phyloP scores from a whole-genome alignment of 768 basidiomycete genomes.

The Mycena polygramma region DNA sequence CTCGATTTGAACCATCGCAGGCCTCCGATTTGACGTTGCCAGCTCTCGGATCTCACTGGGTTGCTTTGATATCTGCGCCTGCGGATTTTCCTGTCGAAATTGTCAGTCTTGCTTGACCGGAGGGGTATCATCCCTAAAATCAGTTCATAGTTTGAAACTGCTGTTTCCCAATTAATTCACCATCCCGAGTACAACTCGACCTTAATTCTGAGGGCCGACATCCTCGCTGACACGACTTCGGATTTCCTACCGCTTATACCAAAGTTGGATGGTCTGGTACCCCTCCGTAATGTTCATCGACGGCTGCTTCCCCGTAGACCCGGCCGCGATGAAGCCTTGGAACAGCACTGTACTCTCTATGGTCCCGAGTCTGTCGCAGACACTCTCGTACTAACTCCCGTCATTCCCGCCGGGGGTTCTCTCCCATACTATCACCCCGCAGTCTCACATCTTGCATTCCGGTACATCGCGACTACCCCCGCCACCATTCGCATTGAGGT shows the following conservation, averaged over 20 bases:
- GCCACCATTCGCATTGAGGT: slow-evolving; percentile 69
- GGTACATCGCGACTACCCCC: slow-evolving; percentile 61
- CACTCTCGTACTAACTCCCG: slow-evolving; percentile 71
- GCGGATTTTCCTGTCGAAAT: slow-evolving; percentile 52
- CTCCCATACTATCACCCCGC: slow-evolving; percentile 94
- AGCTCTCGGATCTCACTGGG: slow-evolving; percentile 25
- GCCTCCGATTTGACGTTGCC: slow-evolving; percentile 12
- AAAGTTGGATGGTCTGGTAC: slow-evolving; percentile 49
- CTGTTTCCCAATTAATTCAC: slow-evolving; percentile 78
- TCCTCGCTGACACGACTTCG: slow-evolving; percentile 55
- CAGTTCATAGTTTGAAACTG: slow-evolving; percentile 74
- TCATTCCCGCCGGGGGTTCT: slow-evolving; percentile 55
- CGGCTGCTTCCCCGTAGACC: slow-evolving; percentile 84
- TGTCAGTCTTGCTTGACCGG: slow-evolving; percentile 42
- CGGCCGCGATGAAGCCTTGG: slow-evolving; percentile 76
- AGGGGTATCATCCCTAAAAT: slow-evolving; percentile 18
- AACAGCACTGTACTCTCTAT: slow-evolving; percentile 87
- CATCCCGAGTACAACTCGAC: slow-evolving; percentile 96
- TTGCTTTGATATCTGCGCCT: slow-evolving; percentile 49
- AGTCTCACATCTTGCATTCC: slow-evolving; percentile 85
- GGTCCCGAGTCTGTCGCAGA: slow-evolving; percentile 45
- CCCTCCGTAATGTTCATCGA: slow-evolving; percentile 71
- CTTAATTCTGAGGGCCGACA: slow-evolving; percentile 88
- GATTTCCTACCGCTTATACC: slow-evolving; percentile 53
- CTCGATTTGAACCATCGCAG: slow-evolving; percentile 35